A percentile compares a stretch with the other conserved stretches of the same genome.
Conservation (phyloP, 768 basidiomycete genomes). For the Melanogaster broomeanus region DNA sequence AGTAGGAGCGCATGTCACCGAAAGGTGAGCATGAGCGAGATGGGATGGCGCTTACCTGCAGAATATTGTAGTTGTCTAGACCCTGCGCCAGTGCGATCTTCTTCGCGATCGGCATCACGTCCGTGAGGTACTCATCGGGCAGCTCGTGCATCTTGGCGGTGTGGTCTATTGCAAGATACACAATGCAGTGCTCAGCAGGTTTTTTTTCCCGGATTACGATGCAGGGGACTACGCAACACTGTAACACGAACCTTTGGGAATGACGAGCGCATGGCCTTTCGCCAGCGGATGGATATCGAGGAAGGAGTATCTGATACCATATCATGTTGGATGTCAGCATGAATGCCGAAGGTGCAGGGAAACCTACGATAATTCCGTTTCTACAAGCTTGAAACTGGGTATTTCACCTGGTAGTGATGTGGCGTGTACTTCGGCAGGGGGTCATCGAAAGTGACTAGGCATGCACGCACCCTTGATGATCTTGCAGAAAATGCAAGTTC, state of each 20-base stretch:
- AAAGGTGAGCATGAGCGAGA: not conserved
- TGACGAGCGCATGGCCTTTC: conserved; percentile 88
- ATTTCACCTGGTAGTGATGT: conserved; percentile 66
- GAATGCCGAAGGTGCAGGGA: not conserved
- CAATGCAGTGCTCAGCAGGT: not conserved
- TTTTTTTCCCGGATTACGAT: too few relatives aligned
- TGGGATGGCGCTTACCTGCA: conserved; percentile 47
- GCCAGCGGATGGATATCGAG: conserved; percentile 90
- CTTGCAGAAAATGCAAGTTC: conserved; percentile 89
- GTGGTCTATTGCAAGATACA: conserved; percentile 59
- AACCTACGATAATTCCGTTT: conserved; percentile 71
- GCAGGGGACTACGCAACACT: not conserved
- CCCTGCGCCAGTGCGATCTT: conserved; percentile 82
- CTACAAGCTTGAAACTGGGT: conserved; percentile 82
- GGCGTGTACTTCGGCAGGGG: not conserved
- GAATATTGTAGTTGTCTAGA: conserved; percentile 81
- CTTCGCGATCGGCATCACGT: conserved; percentile 80
- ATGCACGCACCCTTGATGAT: conserved; percentile 75
- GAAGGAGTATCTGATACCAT: conserved; percentile 67
- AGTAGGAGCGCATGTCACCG: not conserved
- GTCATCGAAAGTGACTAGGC: not conserved
- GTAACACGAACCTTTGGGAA: conserved; percentile 80
- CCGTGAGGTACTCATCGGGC: conserved; percentile 80
- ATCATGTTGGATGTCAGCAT: too few relatives aligned
- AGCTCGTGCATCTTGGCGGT: conserved; percentile 83